These are phyloP conservation scores for Eruca vesicaria DNA, from an alignment of 441 rosid species.

Conservation along the genomic window DNA sequence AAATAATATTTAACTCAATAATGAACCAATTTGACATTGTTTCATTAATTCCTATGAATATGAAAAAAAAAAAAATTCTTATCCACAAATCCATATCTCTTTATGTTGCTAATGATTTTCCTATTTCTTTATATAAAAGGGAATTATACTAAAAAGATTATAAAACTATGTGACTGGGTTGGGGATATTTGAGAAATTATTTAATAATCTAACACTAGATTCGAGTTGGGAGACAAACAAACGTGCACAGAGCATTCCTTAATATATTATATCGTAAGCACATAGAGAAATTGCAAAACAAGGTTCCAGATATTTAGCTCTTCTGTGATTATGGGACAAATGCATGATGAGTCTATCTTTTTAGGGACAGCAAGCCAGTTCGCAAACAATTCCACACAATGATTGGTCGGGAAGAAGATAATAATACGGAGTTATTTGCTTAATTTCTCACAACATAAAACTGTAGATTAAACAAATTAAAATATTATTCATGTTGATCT, in stretches of 20 bases:
- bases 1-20: neutral
- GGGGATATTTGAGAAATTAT: conserved; percentile 5
- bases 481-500: neutral
- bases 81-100: neutral
- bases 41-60: neutral
- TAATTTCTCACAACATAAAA: neutral
- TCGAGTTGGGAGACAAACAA: conserved; percentile 26
- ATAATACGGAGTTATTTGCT: neutral
- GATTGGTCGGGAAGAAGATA: neutral
- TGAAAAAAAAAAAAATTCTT: neutral
- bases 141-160: no score
- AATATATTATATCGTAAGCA: neutral
- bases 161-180: neutral
- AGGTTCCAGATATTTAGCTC: neutral
- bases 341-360: conserved; percentile 1
- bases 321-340: conserved; percentile 3
- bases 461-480: neutral
- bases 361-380: neutral
- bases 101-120: neutral
- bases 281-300: neutral
- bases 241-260: conserved; percentile 26
- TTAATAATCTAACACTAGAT: conserved; percentile 1
- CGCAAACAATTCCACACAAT: neutral
- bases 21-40: neutral
- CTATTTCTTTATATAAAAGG: neutral